Percentiles rank a stretch among this genome's conserved stretches.
These are phyloP conservation scores for Hanseniaspora pseudoguilliermondii DNA, from an alignment of 805 yeast genomes.

Conservation along the genomic window DNA sequence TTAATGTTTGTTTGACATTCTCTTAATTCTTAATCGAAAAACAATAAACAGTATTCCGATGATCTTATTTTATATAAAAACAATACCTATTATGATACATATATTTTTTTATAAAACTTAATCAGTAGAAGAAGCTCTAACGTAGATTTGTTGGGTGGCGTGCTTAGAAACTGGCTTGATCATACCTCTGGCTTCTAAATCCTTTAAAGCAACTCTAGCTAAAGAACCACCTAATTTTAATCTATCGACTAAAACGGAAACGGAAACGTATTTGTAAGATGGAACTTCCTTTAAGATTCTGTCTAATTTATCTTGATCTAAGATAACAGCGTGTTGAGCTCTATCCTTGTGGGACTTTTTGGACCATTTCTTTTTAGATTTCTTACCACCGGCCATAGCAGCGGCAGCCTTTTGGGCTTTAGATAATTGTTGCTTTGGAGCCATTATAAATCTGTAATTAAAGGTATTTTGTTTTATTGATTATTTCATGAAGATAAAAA, in stretches of 20 bases:
- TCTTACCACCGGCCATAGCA: constrained; percentile 99
- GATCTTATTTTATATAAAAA: background rate
- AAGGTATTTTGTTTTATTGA: background rate
- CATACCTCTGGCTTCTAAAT: constrained; percentile 88
- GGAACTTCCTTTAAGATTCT: constrained; percentile 98
- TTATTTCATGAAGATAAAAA: background rate
- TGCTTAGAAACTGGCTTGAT: constrained; percentile 89
- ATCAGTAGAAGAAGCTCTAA: constrained; percentile 60
- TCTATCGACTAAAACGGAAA: constrained; percentile 97
- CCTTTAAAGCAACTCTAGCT: constrained; percentile 96
- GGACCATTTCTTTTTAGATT: constrained; percentile 99
- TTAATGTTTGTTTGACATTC: background rate
- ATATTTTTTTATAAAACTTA: constrained; percentile 25
- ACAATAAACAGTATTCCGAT: background rate
- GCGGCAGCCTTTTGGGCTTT: constrained; percentile 99
- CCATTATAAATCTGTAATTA: constrained; percentile 39
- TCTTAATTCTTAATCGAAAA: background rate
- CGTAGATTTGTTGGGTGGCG: constrained; percentile 95
- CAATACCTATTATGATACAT: background rate
- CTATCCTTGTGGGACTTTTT: constrained; percentile 99
- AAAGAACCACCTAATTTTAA: constrained; percentile 97
- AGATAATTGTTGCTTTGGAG: constrained; percentile 97
- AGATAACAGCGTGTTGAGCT: constrained; percentile 95
- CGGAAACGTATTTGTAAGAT: constrained; percentile 95
- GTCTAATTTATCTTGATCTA: constrained; percentile 98